Conservation (phyloP, 2,329 filamentous ascomycete genomes). For the Penicillium palitans region DNA sequence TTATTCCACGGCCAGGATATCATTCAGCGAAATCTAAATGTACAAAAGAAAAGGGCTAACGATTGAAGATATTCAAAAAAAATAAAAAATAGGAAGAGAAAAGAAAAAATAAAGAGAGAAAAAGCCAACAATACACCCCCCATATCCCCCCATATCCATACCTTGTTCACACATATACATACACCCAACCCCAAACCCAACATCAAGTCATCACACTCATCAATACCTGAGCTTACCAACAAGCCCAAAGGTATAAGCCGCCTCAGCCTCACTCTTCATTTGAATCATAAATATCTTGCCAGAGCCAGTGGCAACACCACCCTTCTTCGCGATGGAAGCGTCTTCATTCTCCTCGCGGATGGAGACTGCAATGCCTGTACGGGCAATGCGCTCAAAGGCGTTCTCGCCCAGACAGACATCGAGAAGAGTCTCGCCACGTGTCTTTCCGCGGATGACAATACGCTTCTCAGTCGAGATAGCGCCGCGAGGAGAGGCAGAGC, state of each 20-base stretch:
- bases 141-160: conserved; percentile 1
- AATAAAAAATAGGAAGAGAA: not conserved
- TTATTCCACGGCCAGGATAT: conserved; percentile 8
- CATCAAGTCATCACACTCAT: not conserved
- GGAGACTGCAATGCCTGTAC: conserved; percentile 82
- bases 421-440: conserved; percentile 65
- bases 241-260: conserved; percentile 56
- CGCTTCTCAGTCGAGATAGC: conserved; percentile 77
- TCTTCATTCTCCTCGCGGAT: conserved; percentile 78
- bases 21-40: conserved; percentile 12
- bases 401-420: conserved; percentile 83
- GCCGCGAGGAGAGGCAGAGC: conserved; percentile 41
- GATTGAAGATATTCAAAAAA: conserved; percentile 15
- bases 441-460: conserved; percentile 73
- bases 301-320: conserved; percentile 59
- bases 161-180: not conserved
- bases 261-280: conserved; percentile 55
- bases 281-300: conserved; percentile 67
- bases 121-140: conserved; percentile 12
- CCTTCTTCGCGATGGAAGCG: conserved; percentile 56
- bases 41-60: conserved; percentile 21
- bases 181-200: not conserved
- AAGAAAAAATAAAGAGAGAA: not conserved
- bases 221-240: conserved; percentile 55
- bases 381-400: conserved; percentile 80